phyloP scores from a whole-genome alignment of 176 grass and related monocot species.

The Avena insularis region DNA sequence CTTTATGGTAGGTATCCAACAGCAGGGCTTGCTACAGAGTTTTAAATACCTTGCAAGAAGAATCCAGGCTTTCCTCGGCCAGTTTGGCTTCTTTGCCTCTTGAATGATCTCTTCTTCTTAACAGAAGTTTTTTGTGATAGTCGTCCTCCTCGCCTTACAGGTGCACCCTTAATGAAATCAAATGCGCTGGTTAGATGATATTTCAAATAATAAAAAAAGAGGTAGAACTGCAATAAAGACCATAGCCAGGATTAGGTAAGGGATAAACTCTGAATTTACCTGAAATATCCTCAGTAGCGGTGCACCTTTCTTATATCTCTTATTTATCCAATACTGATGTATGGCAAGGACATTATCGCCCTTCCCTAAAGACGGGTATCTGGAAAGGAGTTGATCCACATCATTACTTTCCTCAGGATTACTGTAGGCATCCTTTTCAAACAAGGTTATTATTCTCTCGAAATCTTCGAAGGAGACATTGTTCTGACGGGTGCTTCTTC shows the following conservation, averaged over 20 bases:
- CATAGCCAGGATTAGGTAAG: constrained; percentile 1
- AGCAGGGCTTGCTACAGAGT: constrained; percentile 1
- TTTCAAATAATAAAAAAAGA: not conserved
- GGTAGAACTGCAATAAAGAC: not conserved
- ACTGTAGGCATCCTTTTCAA: constrained; percentile 83
- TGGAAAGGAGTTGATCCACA: constrained; percentile 55
- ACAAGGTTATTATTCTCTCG: constrained; percentile 76
- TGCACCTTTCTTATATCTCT: constrained; percentile 57
- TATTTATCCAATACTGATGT: constrained; percentile 79
- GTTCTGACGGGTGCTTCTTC: constrained; percentile 11
- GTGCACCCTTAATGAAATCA: constrained; percentile 47
- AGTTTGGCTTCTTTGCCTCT: constrained; percentile 72
- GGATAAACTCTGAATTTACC: constrained; percentile 63
- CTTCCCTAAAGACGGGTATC: constrained; percentile 58
- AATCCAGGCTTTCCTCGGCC: constrained; percentile 61
- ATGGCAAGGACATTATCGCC: constrained; percentile 50
- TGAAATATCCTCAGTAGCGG: constrained; percentile 83
- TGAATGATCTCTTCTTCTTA: constrained; percentile 75
- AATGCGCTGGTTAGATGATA: constrained; percentile 34
- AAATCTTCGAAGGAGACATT: constrained; percentile 64
- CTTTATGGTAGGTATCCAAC: not conserved
- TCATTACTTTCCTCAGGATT: constrained; percentile 53
- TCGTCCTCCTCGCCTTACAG: constrained; percentile 47
- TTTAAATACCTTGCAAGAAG: constrained; percentile 60
- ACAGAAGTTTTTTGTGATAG: constrained; percentile 65